phyloP scores from a whole-genome alignment of 2,329 filamentous ascomycete genomes.

The Fusarium foetens region DNA sequence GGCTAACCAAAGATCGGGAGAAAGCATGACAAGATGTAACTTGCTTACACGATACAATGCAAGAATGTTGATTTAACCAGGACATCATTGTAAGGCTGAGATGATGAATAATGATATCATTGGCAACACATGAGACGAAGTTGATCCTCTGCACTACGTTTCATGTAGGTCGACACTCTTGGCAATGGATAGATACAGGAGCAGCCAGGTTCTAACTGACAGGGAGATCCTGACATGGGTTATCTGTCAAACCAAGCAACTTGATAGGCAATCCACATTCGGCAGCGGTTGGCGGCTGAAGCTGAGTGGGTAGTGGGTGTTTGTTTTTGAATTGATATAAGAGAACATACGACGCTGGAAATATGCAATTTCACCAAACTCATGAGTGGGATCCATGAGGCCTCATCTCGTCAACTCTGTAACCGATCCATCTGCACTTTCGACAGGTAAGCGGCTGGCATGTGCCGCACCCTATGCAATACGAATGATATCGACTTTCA shows the following conservation, averaged over 20 bases:
- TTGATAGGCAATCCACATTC: slow-evolving; percentile 6
- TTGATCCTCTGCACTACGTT: slow-evolving; percentile 24
- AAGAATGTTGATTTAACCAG: background rate
- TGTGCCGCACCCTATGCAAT: background rate
- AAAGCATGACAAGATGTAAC: background rate
- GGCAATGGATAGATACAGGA: background rate
- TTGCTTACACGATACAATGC: background rate
- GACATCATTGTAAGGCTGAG: slow-evolving; percentile 12
- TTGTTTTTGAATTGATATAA: background rate
- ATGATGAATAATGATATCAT: slow-evolving; percentile 21
- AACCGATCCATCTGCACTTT: background rate
- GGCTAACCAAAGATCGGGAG: background rate
- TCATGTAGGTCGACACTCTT: slow-evolving; percentile 11
- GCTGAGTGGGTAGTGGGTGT: background rate
- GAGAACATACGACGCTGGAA: background rate
- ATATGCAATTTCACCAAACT: slow-evolving; percentile 2
- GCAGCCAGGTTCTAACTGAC: slow-evolving; percentile 1
- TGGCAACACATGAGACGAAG: slow-evolving; percentile 23
- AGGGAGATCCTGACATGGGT: slow-evolving; percentile 24
- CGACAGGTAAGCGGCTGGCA: background rate
- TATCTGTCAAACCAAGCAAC: slow-evolving; percentile 20
- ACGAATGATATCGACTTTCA: background rate
- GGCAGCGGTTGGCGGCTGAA: slow-evolving; percentile 22
- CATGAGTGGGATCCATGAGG: background rate
- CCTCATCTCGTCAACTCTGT: slow-evolving; percentile 8